Conservation (phyloP, 2,329 filamentous ascomycete genomes). For the Colletotrichum spinosum region DNA sequence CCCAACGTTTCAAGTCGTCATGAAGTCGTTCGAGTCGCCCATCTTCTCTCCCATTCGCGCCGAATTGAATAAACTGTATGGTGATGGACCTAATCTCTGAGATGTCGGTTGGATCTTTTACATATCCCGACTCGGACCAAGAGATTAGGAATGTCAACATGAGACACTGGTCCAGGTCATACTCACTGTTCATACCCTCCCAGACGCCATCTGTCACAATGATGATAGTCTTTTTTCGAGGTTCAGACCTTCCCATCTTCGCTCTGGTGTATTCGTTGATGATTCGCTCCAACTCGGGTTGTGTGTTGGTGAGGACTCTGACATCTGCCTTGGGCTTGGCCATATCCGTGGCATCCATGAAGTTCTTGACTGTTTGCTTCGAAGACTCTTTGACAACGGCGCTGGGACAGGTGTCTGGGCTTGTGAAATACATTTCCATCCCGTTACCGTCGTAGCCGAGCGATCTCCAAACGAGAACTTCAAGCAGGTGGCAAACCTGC, state of each 20-base stretch:
- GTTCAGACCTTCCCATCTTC: neutral
- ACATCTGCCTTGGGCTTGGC: neutral
- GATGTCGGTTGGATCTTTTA: slow-evolving; percentile 3
- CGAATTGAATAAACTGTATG: slow-evolving; percentile 47
- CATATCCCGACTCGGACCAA: neutral
- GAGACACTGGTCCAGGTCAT: neutral
- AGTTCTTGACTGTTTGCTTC: neutral
- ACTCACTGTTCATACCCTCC: neutral
- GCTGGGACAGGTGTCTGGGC: slow-evolving; percentile 7
- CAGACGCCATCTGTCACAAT: slow-evolving; percentile 19
- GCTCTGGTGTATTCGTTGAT: slow-evolving; percentile 20
- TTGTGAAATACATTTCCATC: slow-evolving; percentile 40
- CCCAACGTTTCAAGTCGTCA: slow-evolving; percentile 4
- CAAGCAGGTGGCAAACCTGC: slow-evolving; percentile 40
- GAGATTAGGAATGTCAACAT: neutral
- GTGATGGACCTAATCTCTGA: slow-evolving; percentile 40
- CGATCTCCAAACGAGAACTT: slow-evolving; percentile 42
- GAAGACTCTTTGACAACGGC: neutral
- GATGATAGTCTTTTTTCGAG: slow-evolving; percentile 18
- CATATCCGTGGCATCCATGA: neutral
- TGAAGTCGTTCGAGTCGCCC: slow-evolving; percentile 38
- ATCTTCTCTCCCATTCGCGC: slow-evolving; percentile 39
- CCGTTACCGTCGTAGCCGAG: slow-evolving; percentile 45
- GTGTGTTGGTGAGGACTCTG: neutral
- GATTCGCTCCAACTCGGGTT: slow-evolving; percentile 14